These are phyloP conservation scores for Conringia planisiliqua DNA, from an alignment of 345 rosid genomes.

Conservation along the genomic window DNA sequence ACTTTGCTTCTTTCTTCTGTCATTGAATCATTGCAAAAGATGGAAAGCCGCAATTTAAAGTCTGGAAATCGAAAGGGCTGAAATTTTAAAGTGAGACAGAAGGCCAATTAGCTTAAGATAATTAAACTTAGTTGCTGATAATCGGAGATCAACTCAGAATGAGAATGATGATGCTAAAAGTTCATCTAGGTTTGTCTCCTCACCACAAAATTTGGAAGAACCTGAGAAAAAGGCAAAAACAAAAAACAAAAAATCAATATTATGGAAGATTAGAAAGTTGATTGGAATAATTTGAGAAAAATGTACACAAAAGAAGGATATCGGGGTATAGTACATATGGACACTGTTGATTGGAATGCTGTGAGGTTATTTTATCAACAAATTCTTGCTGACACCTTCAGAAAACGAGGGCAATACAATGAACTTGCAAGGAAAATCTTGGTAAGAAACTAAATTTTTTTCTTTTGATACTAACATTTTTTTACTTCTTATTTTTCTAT, in stretches of 20 bases:
- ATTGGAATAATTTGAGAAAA: constrained; percentile 49
- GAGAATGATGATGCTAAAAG: background rate
- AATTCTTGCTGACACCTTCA: constrained; percentile 36
- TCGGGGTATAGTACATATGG: constrained; percentile 38
- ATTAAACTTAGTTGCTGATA: background rate
- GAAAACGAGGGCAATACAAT: constrained; percentile 50
- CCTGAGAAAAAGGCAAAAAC: background rate
- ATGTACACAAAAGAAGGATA: constrained; percentile 30
- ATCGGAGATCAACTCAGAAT: background rate
- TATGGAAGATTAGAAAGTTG: constrained; percentile 18
- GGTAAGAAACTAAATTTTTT: constrained; percentile 41
- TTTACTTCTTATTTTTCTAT: no score
- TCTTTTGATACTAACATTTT: background rate
- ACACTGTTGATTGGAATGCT: constrained; percentile 61
- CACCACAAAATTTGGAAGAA: background rate
- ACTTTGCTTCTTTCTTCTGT: no score
- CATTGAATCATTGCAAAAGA: no score
- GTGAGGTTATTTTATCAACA: constrained; percentile 35
- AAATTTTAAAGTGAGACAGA: no score
- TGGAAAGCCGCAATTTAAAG: no score
- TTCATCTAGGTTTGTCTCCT: background rate
- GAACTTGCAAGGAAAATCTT: constrained; percentile 42
- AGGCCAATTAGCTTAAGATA: no score
- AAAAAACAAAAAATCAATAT: constrained; percentile 22
- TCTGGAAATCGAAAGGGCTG: no score